Percentiles rank a stretch among this genome's conserved stretches.
phyloP scores from a whole-genome alignment of 257 asterid species.

The Solanum pinnatisectum region DNA sequence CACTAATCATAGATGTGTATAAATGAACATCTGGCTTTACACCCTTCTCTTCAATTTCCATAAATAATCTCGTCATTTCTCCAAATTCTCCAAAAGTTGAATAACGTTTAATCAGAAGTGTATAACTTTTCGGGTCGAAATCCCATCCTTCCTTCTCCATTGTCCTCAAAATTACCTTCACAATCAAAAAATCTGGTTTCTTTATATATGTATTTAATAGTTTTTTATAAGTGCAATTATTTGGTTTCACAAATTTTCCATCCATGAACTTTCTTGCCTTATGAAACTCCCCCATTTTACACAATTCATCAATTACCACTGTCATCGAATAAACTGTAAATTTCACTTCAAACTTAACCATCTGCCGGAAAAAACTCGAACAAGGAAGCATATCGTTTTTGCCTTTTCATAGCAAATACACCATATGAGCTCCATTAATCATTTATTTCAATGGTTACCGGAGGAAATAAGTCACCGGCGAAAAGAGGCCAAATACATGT shows the following conservation, averaged over 20 bases:
- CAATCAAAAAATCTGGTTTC: constrained; percentile 31
- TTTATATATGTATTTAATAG: constrained; percentile 48
- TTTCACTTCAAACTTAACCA: constrained; percentile 42
- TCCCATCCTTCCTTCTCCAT: constrained; percentile 55
- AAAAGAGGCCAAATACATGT: neutral
- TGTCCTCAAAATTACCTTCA: constrained; percentile 29
- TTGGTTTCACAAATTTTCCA: constrained; percentile 44
- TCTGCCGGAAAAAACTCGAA: constrained; percentile 34
- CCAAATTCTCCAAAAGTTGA: constrained; percentile 22
- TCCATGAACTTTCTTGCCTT: constrained; percentile 48
- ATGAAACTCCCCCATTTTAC: constrained; percentile 41
- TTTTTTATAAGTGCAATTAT: constrained; percentile 45
- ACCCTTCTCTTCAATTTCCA: constrained; percentile 46
- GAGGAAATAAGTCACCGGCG: neutral
- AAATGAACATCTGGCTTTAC: constrained; percentile 42
- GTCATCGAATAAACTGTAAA: constrained; percentile 71
- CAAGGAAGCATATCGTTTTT: constrained; percentile 30
- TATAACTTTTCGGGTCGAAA: constrained; percentile 47
- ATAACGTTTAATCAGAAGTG: constrained; percentile 37
- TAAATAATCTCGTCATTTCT: constrained; percentile 51
- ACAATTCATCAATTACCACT: constrained; percentile 48
- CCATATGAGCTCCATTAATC: constrained; percentile 40
- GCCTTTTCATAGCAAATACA: constrained; percentile 45
- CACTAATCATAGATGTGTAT: constrained; percentile 50
- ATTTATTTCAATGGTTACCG: neutral